Evolutionary conservation across 768 basidiomycete genomes (phyloP), one percentile per base, ranked within the genome.

Genomic region (Hericium rajendrae): DNA sequence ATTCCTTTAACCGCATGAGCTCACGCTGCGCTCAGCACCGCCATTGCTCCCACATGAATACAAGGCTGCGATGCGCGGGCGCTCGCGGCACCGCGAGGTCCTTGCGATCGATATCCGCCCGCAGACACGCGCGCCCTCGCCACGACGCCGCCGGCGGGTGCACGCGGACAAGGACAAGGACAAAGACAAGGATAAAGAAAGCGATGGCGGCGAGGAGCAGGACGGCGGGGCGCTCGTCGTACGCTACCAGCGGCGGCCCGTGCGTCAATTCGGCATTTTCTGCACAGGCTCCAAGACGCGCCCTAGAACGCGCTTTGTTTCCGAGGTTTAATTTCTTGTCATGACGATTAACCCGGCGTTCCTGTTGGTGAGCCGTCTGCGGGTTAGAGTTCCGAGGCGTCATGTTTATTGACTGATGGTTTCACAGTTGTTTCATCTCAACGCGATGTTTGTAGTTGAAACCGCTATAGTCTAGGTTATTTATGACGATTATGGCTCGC

Each of bases 51-150:
- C 62, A 52, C 56, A 55, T 57, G 56, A 46, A 20, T 46, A 46
- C 43, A 46, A 46, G 20, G 43, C 43, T 20, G 43, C 52, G n/a
- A 49, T 54, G 60, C 59, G 61, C 57, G 57, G 61, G 48, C 37
- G 56, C 38, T 41, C 22, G 4, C n/a, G 46, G 39, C 18, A 28
- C 18, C 56, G 60, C 54, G 61, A 62, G 53, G n/a, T 32, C 10
- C 48, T 38, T 24, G 20, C 51, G 39, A 48, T 53, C 50, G 59
- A 58, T 22, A 32, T 18, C 40, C 54, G 55, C 46, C 51, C 52
- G 52, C 57, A 57, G 54, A 56, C 59, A 4, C 61, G 61, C 52
- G 61, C 61, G 48, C 61, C 59, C 24, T 61, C 40, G 48, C 61
- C 61, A 50, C 61, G 56, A 28, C 38, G 53, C 22, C n/a, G 24